Evolutionary conservation across 2,329 filamentous ascomycete species (phyloP).

Genomic region (Colletotrichum sublineola): DNA sequence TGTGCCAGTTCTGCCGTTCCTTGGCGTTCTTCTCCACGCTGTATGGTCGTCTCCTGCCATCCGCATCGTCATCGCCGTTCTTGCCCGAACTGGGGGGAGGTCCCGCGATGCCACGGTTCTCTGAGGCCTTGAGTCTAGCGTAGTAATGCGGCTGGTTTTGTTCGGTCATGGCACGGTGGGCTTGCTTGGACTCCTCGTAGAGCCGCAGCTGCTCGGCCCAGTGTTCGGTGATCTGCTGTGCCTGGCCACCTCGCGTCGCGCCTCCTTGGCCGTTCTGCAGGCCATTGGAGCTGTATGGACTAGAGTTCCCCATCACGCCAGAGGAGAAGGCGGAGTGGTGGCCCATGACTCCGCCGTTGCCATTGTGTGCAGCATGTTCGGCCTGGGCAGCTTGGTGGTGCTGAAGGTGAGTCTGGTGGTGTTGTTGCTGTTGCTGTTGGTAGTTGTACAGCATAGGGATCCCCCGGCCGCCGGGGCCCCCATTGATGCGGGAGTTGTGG

Average conservation of each 20-base stretch:
- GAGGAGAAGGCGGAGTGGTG: slow-evolving; percentile 74
- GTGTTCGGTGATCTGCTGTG: slow-evolving; percentile 72
- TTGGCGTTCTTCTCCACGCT: slow-evolving; percentile 73
- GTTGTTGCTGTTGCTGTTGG: slow-evolving; percentile 71
- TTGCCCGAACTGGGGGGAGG: slow-evolving; percentile 65
- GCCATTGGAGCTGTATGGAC: slow-evolving; percentile 67
- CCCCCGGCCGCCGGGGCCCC: slow-evolving; percentile 71
- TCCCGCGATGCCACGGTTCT: slow-evolving; percentile 76
- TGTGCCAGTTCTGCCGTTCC: slow-evolving; percentile 88
- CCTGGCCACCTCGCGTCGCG: slow-evolving; percentile 63
- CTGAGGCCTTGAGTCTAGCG: slow-evolving; percentile 76
- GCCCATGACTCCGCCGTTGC: slow-evolving; percentile 66
- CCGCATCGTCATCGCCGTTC: slow-evolving; percentile 65
- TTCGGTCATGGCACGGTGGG: slow-evolving; percentile 78
- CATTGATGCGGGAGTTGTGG: slow-evolving; percentile 83
- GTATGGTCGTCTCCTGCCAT: slow-evolving; percentile 71
- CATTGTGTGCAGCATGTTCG: slow-evolving; percentile 67
- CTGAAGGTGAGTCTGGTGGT: slow-evolving; percentile 75
- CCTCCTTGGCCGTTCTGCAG: slow-evolving; percentile 70
- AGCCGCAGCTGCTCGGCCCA: slow-evolving; percentile 91
- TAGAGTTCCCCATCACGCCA: slow-evolving; percentile 74
- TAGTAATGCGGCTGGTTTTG: slow-evolving; percentile 78
- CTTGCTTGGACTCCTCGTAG: slow-evolving; percentile 81
- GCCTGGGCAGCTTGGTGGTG: slow-evolving; percentile 72
- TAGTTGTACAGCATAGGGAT: slow-evolving; percentile 79